A percentile compares a stretch with the other conserved stretches of the same genome.
Evolutionary conservation across 2,329 filamentous ascomycete genomes (phyloP).

Genomic region (Penicillium psychrosexuale): DNA sequence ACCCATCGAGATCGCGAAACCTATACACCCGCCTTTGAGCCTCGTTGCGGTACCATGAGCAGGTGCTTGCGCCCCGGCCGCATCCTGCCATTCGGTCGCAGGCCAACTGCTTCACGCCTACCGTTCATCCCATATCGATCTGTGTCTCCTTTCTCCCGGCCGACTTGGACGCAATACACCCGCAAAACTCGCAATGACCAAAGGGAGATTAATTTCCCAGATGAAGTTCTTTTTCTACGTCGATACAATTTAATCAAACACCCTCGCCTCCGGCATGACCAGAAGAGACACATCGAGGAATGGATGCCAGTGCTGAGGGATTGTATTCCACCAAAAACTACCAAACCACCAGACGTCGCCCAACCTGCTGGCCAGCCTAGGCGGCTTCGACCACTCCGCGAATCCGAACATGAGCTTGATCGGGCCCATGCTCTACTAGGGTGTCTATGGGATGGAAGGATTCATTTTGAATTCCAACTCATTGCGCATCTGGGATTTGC

Average conservation of each 20-base stretch:
- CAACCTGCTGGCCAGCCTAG: slow-evolving; percentile 3
- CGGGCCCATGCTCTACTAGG: slow-evolving; percentile 31
- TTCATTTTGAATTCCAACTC: slow-evolving; percentile 33
- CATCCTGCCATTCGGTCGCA: slow-evolving; percentile 35
- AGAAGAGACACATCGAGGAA: slow-evolving; percentile 24
- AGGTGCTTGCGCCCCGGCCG: slow-evolving; percentile 38
- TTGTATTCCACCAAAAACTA: slow-evolving; percentile 27
- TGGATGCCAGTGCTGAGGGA: slow-evolving; percentile 38
- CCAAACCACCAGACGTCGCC: neutral
- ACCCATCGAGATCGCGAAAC: slow-evolving; percentile 30
- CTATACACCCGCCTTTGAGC: slow-evolving; percentile 25
- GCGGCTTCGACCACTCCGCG: slow-evolving; percentile 7
- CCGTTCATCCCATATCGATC: slow-evolving; percentile 10
- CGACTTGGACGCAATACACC: slow-evolving; percentile 1
- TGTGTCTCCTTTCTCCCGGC: slow-evolving; percentile 5
- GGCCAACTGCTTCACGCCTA: slow-evolving; percentile 18
- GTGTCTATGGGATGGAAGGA: slow-evolving; percentile 32
- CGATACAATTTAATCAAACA: slow-evolving; percentile 15
- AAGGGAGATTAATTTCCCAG: slow-evolving; percentile 11
- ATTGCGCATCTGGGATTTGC: slow-evolving; percentile 41
- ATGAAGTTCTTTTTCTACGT: slow-evolving; percentile 21
- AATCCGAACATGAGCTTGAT: slow-evolving; percentile 20
- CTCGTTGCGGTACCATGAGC: slow-evolving; percentile 42
- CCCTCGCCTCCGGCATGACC: slow-evolving; percentile 13
- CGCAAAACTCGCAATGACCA: slow-evolving; percentile 1